Evolutionary conservation across 2,329 filamentous ascomycete genomes (phyloP), one percentile per base, ranked within the genome.

Genomic region (Chaetomiaceae sp.): DNA sequence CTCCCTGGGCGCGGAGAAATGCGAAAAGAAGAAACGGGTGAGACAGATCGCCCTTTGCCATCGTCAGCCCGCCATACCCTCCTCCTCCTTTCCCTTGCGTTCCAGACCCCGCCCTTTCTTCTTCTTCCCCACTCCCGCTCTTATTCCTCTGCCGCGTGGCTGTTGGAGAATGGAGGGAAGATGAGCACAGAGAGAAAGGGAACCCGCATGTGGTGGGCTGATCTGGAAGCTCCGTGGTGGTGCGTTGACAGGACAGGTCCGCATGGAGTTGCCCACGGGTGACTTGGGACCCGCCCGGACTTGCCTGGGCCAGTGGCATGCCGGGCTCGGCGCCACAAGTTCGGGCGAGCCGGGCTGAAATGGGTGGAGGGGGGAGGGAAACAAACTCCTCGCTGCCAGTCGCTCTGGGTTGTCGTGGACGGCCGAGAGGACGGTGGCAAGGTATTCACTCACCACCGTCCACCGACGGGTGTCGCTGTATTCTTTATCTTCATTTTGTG

Each of bases 321-420:
- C 20, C 17, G 27, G 45, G 10, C 20, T 21, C 45, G 45, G 37
- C 45, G 37, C 45, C 45, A 48, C 45, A 34, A n/a, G 20, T 27
- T 41, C 20, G 27, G 17, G 20, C 12, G 13, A 25, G 20, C 38
- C 30, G 25, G 27, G 45, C 21, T 41, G 45, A 34, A n/a, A n/a
- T n/a, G n/a, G n/a, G n/a, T n/a, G n/a, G n/a, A n/a, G n/a, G 12
- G n/a, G n/a, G 7, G 23, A 2, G 27, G 25, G 10, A 14, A 12
- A 14, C 12, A n/a, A 25, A 19, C 25, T 31, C 10, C 2, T 31
- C 16, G 30, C 8, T 33, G 13, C 40, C 25, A 31, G 23, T 43
- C 25, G 23, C 20, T n/a, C 31, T 27, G 25, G 31, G 23, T 16
- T 10, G 4, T 43, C 25, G 25, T 20, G 25, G 39, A 17, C 17